Evolutionary conservation across 1,284 basidiomycete species (phyloP), one percentile per base, ranked within the genome.

Genomic region (Omphalotus olearius): DNA sequence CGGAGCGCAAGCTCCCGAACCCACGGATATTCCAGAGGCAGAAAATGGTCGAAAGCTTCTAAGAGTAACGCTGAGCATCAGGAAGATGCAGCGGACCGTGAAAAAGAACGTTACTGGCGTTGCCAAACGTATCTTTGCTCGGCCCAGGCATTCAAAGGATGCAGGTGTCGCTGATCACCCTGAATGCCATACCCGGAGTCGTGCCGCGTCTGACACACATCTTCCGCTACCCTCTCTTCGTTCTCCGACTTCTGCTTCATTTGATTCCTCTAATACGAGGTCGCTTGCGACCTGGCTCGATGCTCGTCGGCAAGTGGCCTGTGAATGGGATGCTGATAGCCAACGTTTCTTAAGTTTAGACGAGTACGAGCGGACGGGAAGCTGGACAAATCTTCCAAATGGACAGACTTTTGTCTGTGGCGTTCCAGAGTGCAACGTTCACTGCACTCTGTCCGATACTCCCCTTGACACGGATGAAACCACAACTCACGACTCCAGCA

Each of bases 351-450:
- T 76, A 63, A 67, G 67, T 17, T 55, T 76, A 28, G 75, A 70
- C 47, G 70, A 78, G 41, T 77, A 79, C 52, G 78, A 79, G 54
- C 61, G 65, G 17, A 59, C 58, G 47, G 77, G 75, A 2, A 78
- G 78, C 54, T 79, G 76, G 78, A 66, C 69, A 16, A 64, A 72
- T 56, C 36, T 69, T n/a, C n/a, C 37, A 23, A 25, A 52, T 4
- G 50, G 41, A 36, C 42, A 33, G 28, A 38, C 25, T 7, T 49
- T 45, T 26, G 49, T 47, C 14, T 58, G 56, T 33, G 42, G 48
- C n/a, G n/a, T 53, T 16, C 43, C 41, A 30, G 56, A 46, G 5
- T 58, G 56, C 30, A 36, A 23, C 13, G 25, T 56, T 20, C 56
- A 58, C 40, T 53, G 42, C 33, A 43, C 35, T 1, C 17, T 26